These are phyloP conservation scores for Fusarium miscanthi DNA, from an alignment of 2,329 filamentous ascomycete species.

Conservation along the genomic window DNA sequence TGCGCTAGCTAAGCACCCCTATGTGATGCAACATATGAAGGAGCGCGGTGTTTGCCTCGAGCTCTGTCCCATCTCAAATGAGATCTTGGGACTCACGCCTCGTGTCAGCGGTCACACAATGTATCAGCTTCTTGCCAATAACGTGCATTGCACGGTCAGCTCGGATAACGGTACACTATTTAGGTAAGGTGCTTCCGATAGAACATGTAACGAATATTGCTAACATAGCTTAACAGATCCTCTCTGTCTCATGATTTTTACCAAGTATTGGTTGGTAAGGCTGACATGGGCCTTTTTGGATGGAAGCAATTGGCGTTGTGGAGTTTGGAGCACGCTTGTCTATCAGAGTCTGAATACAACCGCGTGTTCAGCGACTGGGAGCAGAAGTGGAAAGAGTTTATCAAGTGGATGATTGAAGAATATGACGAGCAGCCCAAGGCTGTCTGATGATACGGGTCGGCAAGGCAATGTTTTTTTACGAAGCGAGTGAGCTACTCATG, in stretches of 20 bases:
- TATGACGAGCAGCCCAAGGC: constrained; percentile 46
- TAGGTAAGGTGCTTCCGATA: constrained; percentile 57
- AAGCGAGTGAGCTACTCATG: neutral
- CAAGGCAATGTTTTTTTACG: neutral
- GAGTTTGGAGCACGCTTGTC: constrained; percentile 71
- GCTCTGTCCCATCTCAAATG: constrained; percentile 81
- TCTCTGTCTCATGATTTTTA: constrained; percentile 82
- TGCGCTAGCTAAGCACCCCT: constrained; percentile 73
- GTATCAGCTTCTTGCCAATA: constrained; percentile 75
- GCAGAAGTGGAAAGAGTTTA: constrained; percentile 68
- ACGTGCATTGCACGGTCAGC: constrained; percentile 78
- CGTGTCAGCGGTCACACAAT: constrained; percentile 73
- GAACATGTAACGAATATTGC: neutral
- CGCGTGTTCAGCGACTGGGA: constrained; percentile 59
- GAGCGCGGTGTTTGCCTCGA: constrained; percentile 75
- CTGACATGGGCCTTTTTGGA: constrained; percentile 73
- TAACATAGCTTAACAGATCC: constrained; percentile 59
- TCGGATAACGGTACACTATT: constrained; percentile 82
- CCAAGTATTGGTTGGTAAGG: constrained; percentile 76
- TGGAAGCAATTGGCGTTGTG: constrained; percentile 76
- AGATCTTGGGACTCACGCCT: constrained; percentile 76
- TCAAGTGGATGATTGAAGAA: constrained; percentile 60
- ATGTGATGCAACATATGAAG: constrained; percentile 74
- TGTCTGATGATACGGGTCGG: neutral
- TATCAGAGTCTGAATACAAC: constrained; percentile 56